Conservation (phyloP, 208 protist genomes). For the Leptomonas pyrrhocoris region DNA sequence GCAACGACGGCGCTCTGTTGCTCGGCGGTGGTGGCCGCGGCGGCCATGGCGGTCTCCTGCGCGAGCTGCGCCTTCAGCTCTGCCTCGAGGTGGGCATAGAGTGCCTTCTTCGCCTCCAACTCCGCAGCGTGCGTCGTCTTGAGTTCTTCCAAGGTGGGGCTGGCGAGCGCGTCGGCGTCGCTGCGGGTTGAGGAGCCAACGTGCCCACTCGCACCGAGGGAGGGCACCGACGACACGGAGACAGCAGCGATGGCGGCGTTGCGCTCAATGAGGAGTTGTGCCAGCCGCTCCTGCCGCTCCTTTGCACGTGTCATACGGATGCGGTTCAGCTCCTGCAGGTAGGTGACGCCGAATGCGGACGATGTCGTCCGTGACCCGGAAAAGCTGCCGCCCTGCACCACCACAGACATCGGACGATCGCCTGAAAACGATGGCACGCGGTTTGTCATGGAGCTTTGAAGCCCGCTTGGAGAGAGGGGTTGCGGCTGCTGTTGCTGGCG, state of each 20-base stretch:
- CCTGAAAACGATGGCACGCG: constrained; percentile 2
- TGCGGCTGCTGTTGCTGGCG: constrained; percentile 11
- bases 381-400: constrained; percentile 14
- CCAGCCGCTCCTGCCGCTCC: constrained; percentile 43
- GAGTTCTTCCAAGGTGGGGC: constrained; percentile 22
- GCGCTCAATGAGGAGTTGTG: constrained; percentile 33
- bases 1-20: constrained; percentile 40
- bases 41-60: constrained; percentile 34
- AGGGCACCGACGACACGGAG: constrained; percentile 1
- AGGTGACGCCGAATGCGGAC: constrained; percentile 21
- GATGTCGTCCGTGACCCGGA: constrained; percentile 8
- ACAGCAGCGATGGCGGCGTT: constrained; percentile 19
- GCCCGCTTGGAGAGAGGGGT: background rate
- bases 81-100: constrained; percentile 49
- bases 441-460: constrained; percentile 5
- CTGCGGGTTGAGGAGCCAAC: constrained; percentile 3
- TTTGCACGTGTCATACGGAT: constrained; percentile 25
- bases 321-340: constrained; percentile 36
- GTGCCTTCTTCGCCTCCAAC: constrained; percentile 23
- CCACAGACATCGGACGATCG: constrained; percentile 15
- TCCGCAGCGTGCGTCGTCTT: constrained; percentile 37
- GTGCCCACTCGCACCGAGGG: constrained; percentile 5
- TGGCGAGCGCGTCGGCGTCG: constrained; percentile 1
- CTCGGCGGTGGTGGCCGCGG: constrained; percentile 22
- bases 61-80: constrained; percentile 44